Evolutionary conservation across 2,329 filamentous ascomycete species (phyloP), one percentile per base, ranked within the genome.

Genomic region (Aspergillus costaricaensis): DNA sequence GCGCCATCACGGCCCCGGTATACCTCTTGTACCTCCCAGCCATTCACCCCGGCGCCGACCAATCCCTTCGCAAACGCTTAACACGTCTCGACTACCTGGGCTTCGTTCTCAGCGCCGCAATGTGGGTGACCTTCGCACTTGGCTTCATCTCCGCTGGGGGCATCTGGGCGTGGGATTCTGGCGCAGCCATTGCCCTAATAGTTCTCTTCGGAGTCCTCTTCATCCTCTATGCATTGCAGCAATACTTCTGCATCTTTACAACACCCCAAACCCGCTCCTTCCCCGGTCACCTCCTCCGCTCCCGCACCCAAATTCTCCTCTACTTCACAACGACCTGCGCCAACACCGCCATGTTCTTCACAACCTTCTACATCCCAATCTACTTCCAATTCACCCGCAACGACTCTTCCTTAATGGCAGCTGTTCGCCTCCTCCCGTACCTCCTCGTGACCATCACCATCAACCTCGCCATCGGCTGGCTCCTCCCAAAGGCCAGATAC

Each of bases 361-460:
- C 75, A 0, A 72, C 82, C 6, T 86, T 85, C 71, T 86, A 82
- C 70, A 79, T 82, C 7, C 84, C 84, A 0, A 71, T 86, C 0
- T 85, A 79, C 71, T 85, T 85, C 68, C 80, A 83, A 59, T 86
- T 85, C 66, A 76, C 76, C 0, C 75, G 72, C 2, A 79, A 79
- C 5, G 81, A 82, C 44, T 70, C 64, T 0, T 72, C 69, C 1
- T 38, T 74, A 2, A 55, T 55, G 38, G 64, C 73, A 2, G 71
- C 70, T 1, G 71, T 77, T 1, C 71, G 72, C 1, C 64, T 77
- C 0, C 64, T 76, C 8, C 74, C 74, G 0, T 73, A 70, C 38
- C 67, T 76, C 44, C 55, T 62, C n/a, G n/a, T 72, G 3, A 51
- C 67, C 9, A 67, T 75, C 15, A 27, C 61, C 15, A 44, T 63